Percentiles rank a stretch among this genome's conserved stretches.
Conservation (phyloP, 805 yeast genomes). For the Sporopachydermia quercuum region DNA sequence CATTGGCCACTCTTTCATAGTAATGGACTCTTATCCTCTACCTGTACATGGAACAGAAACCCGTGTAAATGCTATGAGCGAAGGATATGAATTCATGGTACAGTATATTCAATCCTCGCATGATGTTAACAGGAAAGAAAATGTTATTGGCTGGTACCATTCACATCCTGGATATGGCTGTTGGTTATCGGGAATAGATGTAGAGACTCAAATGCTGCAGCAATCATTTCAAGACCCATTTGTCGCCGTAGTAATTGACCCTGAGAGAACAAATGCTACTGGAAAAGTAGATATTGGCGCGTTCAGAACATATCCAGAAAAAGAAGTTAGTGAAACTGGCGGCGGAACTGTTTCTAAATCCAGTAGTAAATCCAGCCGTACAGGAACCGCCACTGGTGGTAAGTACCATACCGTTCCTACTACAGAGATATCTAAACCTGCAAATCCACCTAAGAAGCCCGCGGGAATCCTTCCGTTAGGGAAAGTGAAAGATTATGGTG, state of each 20-base stretch:
- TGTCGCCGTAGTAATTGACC: constrained; percentile 79
- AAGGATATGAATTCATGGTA: constrained; percentile 92
- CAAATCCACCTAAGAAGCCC: constrained; percentile 5
- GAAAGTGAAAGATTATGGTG: constrained; percentile 53
- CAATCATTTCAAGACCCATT: constrained; percentile 88
- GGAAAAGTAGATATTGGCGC: constrained; percentile 78
- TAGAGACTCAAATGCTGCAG: constrained; percentile 72
- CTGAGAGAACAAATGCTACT: constrained; percentile 46
- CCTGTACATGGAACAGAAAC: constrained; percentile 97
- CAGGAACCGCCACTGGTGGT: constrained; percentile 6
- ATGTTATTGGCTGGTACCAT: constrained; percentile 93
- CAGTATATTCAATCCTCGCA: constrained; percentile 49
- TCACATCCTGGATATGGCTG: constrained; percentile 97
- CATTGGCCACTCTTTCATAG: constrained; percentile 33
- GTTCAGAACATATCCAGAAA: constrained; percentile 51
- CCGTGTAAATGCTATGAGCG: constrained; percentile 85
- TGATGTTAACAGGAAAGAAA: constrained; percentile 36
- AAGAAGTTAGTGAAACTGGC: constrained; percentile 13
- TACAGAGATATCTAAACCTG: constrained; percentile 7
- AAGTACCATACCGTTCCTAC: constrained; percentile 2
- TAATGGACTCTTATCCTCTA: constrained; percentile 69
- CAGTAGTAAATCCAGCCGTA: constrained; percentile 7
- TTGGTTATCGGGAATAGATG: constrained; percentile 90
- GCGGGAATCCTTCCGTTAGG: constrained; percentile 25
- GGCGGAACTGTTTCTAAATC: constrained; percentile 8